phyloP scores from a whole-genome alignment of 2,329 filamentous ascomycete genomes.

The Trichoderma hamatum region DNA sequence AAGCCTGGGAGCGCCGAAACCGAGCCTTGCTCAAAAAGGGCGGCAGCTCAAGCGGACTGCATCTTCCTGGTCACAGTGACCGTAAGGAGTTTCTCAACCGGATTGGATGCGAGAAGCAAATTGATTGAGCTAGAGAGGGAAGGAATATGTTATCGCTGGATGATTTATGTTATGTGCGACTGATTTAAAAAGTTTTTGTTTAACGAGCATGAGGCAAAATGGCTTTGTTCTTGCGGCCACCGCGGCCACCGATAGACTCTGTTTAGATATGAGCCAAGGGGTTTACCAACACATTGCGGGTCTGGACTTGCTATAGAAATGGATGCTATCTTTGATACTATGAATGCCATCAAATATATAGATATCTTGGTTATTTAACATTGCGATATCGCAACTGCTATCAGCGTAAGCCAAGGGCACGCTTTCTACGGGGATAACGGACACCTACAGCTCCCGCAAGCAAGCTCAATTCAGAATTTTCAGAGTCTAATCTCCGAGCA shows the following conservation, averaged over 20 bases:
- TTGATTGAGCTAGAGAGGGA: background rate
- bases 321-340: background rate
- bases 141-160: background rate
- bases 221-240: background rate
- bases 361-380: background rate
- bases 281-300: background rate
- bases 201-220: background rate
- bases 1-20: conserved; percentile 60
- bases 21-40: conserved; percentile 52
- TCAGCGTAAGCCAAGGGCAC: background rate
- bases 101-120: conserved; percentile 78
- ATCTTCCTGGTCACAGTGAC: conserved; percentile 71
- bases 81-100: conserved; percentile 78
- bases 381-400: background rate
- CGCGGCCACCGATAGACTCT: background rate
- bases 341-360: background rate
- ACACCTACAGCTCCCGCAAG: background rate
- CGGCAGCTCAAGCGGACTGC: conserved; percentile 56
- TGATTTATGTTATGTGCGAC: background rate
- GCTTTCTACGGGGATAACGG: background rate
- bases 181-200: background rate
- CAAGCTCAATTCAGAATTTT: background rate
- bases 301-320: background rate
- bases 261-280: background rate
- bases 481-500: background rate